phyloP scores from a whole-genome alignment of 345 rosid species.

The Hypericum androsaemum region DNA sequence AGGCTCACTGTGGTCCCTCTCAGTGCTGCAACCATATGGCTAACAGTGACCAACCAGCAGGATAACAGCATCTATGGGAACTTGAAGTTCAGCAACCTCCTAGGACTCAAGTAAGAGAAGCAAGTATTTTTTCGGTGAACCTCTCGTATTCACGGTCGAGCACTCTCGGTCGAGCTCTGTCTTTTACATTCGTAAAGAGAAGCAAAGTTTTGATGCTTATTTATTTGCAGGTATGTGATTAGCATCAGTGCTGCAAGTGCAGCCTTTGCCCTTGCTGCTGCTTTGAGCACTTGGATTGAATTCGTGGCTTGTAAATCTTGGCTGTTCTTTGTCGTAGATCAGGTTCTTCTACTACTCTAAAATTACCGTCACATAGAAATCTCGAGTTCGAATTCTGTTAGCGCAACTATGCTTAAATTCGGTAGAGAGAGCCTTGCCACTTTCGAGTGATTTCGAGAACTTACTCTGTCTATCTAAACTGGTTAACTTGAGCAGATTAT shows the following conservation, averaged over 20 bases:
- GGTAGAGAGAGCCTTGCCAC: too few species aligned
- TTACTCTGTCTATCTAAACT: too few species aligned
- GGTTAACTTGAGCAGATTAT: slow-evolving; percentile 33
- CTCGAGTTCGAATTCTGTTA: too few species aligned
- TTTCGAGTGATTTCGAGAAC: background rate
- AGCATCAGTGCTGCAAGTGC: slow-evolving; percentile 51
- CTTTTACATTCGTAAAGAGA: background rate
- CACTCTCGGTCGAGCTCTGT: background rate
- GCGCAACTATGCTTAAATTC: too few species aligned
- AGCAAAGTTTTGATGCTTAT: background rate
- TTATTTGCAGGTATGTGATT: slow-evolving; percentile 54
- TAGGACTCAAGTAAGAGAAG: slow-evolving; percentile 59
- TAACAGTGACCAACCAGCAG: slow-evolving; percentile 60
- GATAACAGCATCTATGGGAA: slow-evolving; percentile 49
- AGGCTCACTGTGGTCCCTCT: slow-evolving; percentile 73
- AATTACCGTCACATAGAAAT: too few species aligned
- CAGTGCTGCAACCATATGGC: slow-evolving; percentile 61
- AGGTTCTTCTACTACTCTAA: slow-evolving; percentile 33
- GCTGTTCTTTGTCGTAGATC: slow-evolving; percentile 80
- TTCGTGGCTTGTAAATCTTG: slow-evolving; percentile 54
- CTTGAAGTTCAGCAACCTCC: slow-evolving; percentile 39
- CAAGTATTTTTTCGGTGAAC: background rate
- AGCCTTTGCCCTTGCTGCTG: slow-evolving; percentile 58
- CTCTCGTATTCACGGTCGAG: too few species aligned
- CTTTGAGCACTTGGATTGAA: slow-evolving; percentile 43